A percentile compares a stretch with the other conserved stretches of the same genome.
These are phyloP conservation scores for Cladosporium sp. DNA, from an alignment of 2,329 filamentous ascomycete species.

Conservation along the genomic window DNA sequence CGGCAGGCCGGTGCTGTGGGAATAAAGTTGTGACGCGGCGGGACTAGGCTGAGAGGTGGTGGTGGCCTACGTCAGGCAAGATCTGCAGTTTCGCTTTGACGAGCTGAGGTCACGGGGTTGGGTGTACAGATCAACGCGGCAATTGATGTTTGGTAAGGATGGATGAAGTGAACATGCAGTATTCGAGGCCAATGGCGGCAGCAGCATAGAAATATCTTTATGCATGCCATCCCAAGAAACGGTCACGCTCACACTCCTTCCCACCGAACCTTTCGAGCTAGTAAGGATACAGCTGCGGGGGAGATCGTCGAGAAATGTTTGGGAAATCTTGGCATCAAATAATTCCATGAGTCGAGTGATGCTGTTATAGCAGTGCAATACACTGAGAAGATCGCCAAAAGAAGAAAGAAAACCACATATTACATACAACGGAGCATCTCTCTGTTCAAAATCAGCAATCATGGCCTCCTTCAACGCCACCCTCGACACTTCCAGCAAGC, in stretches of 20 bases:
- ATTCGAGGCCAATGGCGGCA: slow-evolving; percentile 6
- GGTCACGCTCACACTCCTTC: slow-evolving; percentile 20
- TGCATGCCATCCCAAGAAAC: slow-evolving; percentile 10
- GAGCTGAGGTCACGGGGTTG: background rate
- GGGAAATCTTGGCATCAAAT: slow-evolving; percentile 18
- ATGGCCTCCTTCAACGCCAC: slow-evolving; percentile 22
- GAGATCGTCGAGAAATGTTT: slow-evolving; percentile 13
- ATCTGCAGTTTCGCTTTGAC: slow-evolving; percentile 5
- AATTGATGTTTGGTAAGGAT: background rate
- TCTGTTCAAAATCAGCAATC: background rate
- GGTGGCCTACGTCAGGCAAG: slow-evolving; percentile 3
- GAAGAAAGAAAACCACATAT: background rate
- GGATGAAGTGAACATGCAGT: background rate
- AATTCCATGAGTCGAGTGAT: background rate
- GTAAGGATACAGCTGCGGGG: slow-evolving; percentile 19
- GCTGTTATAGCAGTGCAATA: background rate
- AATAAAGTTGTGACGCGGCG: slow-evolving; percentile 19
- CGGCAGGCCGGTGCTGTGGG: slow-evolving; percentile 11
- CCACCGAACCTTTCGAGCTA: slow-evolving; percentile 13
- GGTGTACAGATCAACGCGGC: background rate
- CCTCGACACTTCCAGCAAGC: slow-evolving; percentile 38
- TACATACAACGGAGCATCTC: background rate
- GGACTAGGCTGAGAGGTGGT: background rate
- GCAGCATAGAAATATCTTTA: slow-evolving; percentile 11
- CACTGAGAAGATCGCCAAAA: background rate